phyloP scores from a whole-genome alignment of 2,329 filamentous ascomycete species.

The Hypoxylon rubiginosum region DNA sequence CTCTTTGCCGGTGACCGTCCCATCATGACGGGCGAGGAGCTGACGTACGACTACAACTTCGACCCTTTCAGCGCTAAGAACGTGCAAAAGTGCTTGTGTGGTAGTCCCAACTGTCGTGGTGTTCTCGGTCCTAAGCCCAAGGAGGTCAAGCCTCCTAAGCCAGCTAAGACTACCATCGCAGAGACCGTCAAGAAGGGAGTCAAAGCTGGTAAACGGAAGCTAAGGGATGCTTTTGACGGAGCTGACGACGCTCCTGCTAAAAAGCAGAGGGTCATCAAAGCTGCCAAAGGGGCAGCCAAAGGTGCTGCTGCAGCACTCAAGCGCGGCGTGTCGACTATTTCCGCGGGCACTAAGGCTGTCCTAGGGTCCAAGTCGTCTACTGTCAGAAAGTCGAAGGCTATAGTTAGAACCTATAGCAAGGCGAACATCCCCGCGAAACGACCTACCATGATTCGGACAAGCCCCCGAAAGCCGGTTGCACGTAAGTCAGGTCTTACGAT shows the following conservation, averaged over 20 bases:
- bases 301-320: conserved; percentile 55
- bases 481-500: conserved; percentile 45
- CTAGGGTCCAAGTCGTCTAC: conserved; percentile 43
- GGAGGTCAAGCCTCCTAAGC: conserved; percentile 63
- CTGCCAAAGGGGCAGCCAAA: conserved; percentile 53
- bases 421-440: conserved; percentile 42
- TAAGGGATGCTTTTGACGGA: conserved; percentile 64
- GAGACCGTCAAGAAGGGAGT: conserved; percentile 52
- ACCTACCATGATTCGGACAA: conserved; percentile 32
- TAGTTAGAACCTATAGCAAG: conserved; percentile 51
- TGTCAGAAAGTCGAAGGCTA: conserved; percentile 48
- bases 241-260: conserved; percentile 51
- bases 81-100: conserved; percentile 75
- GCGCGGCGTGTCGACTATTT: conserved; percentile 57
- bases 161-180: conserved; percentile 59
- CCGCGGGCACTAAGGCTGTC: conserved; percentile 54
- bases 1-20: conserved; percentile 91
- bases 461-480: conserved; percentile 41
- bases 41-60: conserved; percentile 92
- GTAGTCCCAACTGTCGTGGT: conserved; percentile 73
- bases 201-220: conserved; percentile 69
- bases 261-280: conserved; percentile 64
- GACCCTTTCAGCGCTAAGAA: conserved; percentile 78
- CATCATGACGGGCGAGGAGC: conserved; percentile 93
- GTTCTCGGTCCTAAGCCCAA: conserved; percentile 73